Conservation (phyloP, 139 green algal species). For the Picochlorum sp. region DNA sequence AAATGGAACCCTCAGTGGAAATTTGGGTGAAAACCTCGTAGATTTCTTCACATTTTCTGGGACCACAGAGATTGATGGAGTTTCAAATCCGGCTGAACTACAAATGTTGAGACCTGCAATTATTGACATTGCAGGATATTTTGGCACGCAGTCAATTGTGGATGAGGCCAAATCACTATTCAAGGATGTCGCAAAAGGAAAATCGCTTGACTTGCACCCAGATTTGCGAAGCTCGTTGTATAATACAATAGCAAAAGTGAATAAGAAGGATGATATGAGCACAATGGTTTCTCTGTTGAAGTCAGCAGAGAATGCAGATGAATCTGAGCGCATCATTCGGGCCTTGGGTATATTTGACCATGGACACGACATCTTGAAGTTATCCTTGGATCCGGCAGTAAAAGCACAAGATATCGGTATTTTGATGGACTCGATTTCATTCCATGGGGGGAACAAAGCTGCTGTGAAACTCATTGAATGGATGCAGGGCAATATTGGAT, state of each 20-base stretch:
- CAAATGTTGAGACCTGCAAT: constrained; percentile 10
- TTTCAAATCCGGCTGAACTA: neutral
- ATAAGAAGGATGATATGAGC: constrained; percentile 5
- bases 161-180: constrained; percentile 2
- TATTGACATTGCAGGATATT: constrained; percentile 14
- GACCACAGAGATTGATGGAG: constrained; percentile 1
- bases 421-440: constrained; percentile 14
- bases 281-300: constrained; percentile 13
- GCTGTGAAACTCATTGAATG: neutral
- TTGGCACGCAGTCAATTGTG: constrained; percentile 2
- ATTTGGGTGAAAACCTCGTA: neutral
- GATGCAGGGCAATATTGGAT: neutral
- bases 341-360: constrained; percentile 23
- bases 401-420: constrained; percentile 11
- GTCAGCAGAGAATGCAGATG: constrained; percentile 20
- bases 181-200: neutral
- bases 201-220: constrained; percentile 6
- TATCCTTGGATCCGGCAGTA: neutral
- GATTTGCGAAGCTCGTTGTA: constrained; percentile 45
- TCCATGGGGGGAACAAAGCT: neutral
- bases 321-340: constrained; percentile 27
- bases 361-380: neutral
- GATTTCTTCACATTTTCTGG: constrained; percentile 8
- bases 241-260: constrained; percentile 17
- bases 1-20: neutral